phyloP scores from a whole-genome alignment of 2,329 filamentous ascomycete species.

The Chaetomiaceae sp. region DNA sequence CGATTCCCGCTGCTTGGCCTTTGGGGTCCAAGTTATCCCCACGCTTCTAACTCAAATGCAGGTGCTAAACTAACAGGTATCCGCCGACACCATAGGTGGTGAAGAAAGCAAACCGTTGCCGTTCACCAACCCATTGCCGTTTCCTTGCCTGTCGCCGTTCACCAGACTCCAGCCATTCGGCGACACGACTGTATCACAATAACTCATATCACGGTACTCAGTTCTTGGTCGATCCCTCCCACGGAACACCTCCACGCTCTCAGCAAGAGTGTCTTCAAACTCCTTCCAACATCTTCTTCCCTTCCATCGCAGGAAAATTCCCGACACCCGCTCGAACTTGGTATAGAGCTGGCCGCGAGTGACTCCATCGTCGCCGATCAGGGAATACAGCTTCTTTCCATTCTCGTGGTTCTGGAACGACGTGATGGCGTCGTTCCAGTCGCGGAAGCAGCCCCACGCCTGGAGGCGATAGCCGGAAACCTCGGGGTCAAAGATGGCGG shows the following conservation, averaged over 20 bases:
- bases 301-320: background rate
- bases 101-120: too few relatives aligned
- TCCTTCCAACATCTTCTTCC: background rate
- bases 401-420: slow-evolving; percentile 7
- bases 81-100: too few relatives aligned
- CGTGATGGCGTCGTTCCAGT: slow-evolving; percentile 28
- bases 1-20: too few relatives aligned
- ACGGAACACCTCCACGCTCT: background rate
- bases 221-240: too few relatives aligned
- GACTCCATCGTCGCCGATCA: background rate
- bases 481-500: slow-evolving; percentile 27
- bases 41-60: too few relatives aligned
- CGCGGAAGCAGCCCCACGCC: slow-evolving; percentile 26
- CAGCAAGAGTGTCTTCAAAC: background rate
- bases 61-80: too few relatives aligned
- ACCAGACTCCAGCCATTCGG: too few relatives aligned
- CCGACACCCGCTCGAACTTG: background rate
- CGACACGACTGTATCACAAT: too few relatives aligned
- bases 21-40: too few relatives aligned
- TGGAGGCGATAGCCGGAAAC: slow-evolving; percentile 29
- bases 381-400: background rate
- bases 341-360: background rate
- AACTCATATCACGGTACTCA: too few relatives aligned
- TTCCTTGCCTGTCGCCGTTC: too few relatives aligned
- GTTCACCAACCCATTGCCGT: too few relatives aligned